These are phyloP conservation scores for Curvularia sp. DNA, from an alignment of 2,329 filamentous ascomycete species.

Conservation along the genomic window DNA sequence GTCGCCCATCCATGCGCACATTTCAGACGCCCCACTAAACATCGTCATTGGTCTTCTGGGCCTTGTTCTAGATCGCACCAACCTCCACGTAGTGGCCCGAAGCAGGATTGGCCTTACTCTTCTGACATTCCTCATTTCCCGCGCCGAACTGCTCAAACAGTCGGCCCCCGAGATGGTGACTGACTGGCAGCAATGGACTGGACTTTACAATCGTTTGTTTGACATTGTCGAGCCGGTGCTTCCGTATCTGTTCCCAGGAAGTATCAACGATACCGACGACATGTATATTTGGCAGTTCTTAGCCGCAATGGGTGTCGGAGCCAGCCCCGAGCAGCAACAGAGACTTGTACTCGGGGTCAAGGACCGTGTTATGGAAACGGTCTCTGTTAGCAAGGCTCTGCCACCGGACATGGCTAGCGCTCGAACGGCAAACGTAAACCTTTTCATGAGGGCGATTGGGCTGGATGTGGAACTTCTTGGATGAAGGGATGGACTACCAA, in stretches of 20 bases:
- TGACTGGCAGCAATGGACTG: conserved; percentile 78
- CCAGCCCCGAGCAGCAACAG: conserved; percentile 93
- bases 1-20: conserved; percentile 85
- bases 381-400: conserved; percentile 85
- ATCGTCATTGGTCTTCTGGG: conserved; percentile 91
- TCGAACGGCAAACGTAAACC: conserved; percentile 88
- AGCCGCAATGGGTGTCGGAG: conserved; percentile 91
- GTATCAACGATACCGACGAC: conserved; percentile 89
- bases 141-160: conserved; percentile 92
- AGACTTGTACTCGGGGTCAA: conserved; percentile 94
- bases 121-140: conserved; percentile 91
- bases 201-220: conserved; percentile 85
- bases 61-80: conserved; percentile 79
- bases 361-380: conserved; percentile 96
- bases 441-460: conserved; percentile 99
- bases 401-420: conserved; percentile 84
- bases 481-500: conserved; percentile 46
- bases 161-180: conserved; percentile 70
- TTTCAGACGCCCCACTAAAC: conserved; percentile 87
- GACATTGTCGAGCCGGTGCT: conserved; percentile 84
- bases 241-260: conserved; percentile 85
- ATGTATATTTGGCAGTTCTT: conserved; percentile 98
- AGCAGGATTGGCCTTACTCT: conserved; percentile 89
- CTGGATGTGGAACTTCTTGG: conserved; percentile 85
- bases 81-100: conserved; percentile 82